These are phyloP conservation scores for Beauveria australis DNA, from an alignment of 2,329 filamentous ascomycete species.

Conservation along the genomic window DNA sequence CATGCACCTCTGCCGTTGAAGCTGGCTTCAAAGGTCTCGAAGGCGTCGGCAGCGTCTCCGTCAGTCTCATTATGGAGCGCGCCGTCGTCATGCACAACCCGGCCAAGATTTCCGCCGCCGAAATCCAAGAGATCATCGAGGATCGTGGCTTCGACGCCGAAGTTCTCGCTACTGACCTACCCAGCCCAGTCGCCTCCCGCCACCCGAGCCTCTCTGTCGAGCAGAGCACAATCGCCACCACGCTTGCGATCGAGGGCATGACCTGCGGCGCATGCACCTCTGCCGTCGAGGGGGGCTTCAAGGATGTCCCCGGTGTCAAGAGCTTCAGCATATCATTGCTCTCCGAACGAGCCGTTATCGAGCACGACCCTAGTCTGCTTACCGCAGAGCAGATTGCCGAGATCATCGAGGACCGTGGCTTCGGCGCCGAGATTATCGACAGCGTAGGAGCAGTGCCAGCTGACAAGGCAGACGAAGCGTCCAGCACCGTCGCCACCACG, in stretches of 20 bases:
- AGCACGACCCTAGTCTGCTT: conserved; percentile 58
- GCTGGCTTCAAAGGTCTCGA: conserved; percentile 75
- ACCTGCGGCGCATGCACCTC: conserved; percentile 87
- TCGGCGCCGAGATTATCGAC: conserved; percentile 71
- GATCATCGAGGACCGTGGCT: conserved; percentile 64
- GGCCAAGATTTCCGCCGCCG: conserved; percentile 60
- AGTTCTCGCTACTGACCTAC: conserved; percentile 73
- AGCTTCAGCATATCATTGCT: conserved; percentile 75
- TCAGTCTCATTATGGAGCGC: conserved; percentile 90
- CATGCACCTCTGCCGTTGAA: conserved; percentile 94
- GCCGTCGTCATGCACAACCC: conserved; percentile 92
- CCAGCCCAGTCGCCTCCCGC: conserved; percentile 40
- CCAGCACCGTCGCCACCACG: conserved; percentile 54
- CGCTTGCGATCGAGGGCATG: conserved; percentile 76
- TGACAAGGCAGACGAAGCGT: conserved; percentile 21
- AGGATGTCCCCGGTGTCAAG: conserved; percentile 63
- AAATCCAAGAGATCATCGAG: conserved; percentile 78
- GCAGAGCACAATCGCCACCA: conserved; percentile 54
- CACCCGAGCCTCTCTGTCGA: conserved; percentile 26
- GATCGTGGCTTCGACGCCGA: conserved; percentile 88
- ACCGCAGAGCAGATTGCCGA: conserved; percentile 46
- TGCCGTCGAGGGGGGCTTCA: conserved; percentile 73
- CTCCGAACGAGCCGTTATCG: conserved; percentile 76
- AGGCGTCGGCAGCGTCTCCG: conserved; percentile 78
- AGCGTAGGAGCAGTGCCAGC: conserved; percentile 28